phyloP scores from a whole-genome alignment of 306 rosid species.

The Quercus engelmannii region DNA sequence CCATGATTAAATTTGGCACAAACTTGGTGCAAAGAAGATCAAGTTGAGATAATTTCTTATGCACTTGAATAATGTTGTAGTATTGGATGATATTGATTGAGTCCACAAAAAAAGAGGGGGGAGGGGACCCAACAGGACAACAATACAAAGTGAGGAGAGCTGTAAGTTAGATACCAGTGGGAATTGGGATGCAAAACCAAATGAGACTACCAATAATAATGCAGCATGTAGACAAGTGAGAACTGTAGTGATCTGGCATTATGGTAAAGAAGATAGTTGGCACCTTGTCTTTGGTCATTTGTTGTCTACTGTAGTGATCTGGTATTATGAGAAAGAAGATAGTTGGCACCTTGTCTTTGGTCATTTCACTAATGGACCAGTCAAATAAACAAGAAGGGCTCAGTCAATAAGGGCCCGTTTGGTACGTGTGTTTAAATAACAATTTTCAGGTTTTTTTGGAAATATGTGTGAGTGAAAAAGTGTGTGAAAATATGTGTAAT shows the following conservation, averaged over 20 bases:
- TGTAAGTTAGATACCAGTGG: neutral
- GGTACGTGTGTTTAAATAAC: no score
- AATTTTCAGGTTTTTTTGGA: no score
- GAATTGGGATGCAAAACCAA: conserved; percentile 1
- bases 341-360: neutral
- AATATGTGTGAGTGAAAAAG: no score
- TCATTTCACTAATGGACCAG: neutral
- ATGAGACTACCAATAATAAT: neutral
- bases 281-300: neutral
- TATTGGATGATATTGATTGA: neutral
- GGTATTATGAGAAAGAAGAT: neutral
- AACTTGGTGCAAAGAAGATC: neutral
- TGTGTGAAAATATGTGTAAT: no score
- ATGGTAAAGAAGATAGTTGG: neutral
- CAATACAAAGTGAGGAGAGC: neutral
- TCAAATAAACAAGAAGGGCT: conserved; percentile 10
- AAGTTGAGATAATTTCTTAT: neutral
- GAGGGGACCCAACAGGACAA: no score
- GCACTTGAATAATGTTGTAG: neutral
- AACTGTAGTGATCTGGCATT: neutral
- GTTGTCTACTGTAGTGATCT: neutral
- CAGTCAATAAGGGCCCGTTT: neutral
- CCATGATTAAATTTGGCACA: neutral
- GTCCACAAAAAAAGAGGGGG: no score
- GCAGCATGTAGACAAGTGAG: neutral